Evolutionary conservation across 495 filamentous ascomycete species (phyloP), one percentile per base, ranked within the genome.

Genomic region (Aspergillus sclerotioniger): DNA sequence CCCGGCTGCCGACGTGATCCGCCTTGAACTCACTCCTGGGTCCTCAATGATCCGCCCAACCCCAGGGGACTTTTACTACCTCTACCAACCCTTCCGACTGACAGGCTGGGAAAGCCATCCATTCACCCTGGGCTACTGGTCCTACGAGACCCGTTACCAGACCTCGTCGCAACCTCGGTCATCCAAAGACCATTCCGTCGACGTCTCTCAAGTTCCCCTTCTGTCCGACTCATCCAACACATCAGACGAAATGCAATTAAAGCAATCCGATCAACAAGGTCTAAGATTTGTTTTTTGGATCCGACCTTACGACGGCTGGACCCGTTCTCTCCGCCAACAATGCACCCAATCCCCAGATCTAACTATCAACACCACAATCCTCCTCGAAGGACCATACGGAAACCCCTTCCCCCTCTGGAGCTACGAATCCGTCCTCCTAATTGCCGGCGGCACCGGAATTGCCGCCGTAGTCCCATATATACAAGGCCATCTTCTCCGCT

Each of bases 351-450:
- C 68, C 0, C 59, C 64, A 8, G 46, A 52, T 9, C 51, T 48
- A 44, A 57, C 51, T 6, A 53, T 54, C 17, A 50, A 70, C 6
- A 50, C 64, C 6, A 67, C 56, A 0, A 69, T 80, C 37, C 67
- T 86, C 0, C 70, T 86, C 7, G 85, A 87, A 59, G 84, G 84
- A 0, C 82, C 85, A 1, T 87, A 88, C 59, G 83, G 84, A 4
- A 65, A 78, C 41, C 67, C 68, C 13, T 71, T 69, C 15, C 77
- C 79, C 0, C 55, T 85, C 0, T 76, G 77, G 61, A 66, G 67
- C 6, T 84, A 77, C 56, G 75, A 82, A 28, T 77, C 74, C 2
- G 69, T 85, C 13, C 60, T 86, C 8, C 72, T 87, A n/a, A 74
- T 88, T 15, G 82, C 76, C 3, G 84, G 85, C 5, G 85, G 85